Evolutionary conservation across 176 grass and related monocot species (phyloP).

Genomic region (Oryza meyeriana): DNA sequence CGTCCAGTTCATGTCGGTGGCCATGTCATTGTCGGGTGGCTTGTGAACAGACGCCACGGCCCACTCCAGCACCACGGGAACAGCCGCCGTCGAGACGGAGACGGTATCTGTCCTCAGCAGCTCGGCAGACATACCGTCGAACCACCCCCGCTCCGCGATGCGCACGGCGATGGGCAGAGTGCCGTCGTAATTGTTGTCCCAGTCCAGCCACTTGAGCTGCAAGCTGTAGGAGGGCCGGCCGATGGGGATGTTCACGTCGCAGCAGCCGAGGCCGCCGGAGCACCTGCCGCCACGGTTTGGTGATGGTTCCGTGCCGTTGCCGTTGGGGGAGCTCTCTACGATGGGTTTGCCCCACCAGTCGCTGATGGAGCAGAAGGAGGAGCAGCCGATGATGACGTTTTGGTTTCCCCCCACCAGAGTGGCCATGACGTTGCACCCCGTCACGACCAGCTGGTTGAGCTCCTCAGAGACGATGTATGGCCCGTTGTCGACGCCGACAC

Average conservation of each 20-base stretch:
- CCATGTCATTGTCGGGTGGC: too few relatives aligned
- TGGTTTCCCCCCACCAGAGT: not conserved
- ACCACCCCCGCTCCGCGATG: conserved; percentile 9
- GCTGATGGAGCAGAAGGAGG: not conserved
- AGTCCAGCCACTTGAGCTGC: not conserved
- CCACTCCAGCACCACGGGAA: conserved; percentile 26
- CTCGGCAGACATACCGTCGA: not conserved
- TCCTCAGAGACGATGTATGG: not conserved
- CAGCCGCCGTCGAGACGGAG: not conserved
- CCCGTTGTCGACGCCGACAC: not conserved
- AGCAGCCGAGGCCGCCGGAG: conserved; percentile 13
- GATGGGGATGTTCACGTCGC: conserved; percentile 9
- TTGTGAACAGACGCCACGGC: conserved; percentile 7
- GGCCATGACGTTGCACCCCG: not conserved
- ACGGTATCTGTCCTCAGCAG: rapidly evolving
- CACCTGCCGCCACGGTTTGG: not conserved
- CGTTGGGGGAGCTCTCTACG: too few relatives aligned
- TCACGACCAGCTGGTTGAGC: not conserved
- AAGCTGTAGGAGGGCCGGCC: not conserved
- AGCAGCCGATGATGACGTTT: not conserved
- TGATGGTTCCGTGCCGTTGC: too few relatives aligned
- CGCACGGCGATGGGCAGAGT: not conserved
- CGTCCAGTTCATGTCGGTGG: not conserved
- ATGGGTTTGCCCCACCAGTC: too few relatives aligned
- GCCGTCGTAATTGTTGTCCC: rapidly evolving